These are phyloP conservation scores for Venturia pyrina DNA, from an alignment of 2,329 filamentous ascomycete species.

Conservation along the genomic window DNA sequence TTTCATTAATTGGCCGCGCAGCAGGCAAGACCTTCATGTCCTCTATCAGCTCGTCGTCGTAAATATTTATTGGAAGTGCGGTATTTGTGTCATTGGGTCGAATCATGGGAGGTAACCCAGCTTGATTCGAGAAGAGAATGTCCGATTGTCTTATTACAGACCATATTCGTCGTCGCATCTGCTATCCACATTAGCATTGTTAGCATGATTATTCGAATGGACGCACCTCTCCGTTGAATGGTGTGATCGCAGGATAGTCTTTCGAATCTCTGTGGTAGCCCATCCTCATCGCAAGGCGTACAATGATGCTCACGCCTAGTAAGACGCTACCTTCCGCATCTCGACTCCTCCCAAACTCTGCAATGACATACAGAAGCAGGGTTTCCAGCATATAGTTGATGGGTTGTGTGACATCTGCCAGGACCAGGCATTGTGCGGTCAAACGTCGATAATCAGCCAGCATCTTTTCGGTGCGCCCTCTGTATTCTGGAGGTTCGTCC, in stretches of 20 bases:
- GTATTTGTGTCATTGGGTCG: constrained; percentile 67
- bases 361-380: constrained; percentile 63
- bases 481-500: constrained; percentile 71
- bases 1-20: constrained; percentile 56
- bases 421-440: constrained; percentile 67
- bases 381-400: constrained; percentile 69
- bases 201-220: constrained; percentile 68
- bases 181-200: constrained; percentile 64
- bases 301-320: constrained; percentile 50
- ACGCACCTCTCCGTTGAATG: constrained; percentile 36
- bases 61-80: constrained; percentile 64
- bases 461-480: constrained; percentile 47
- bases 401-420: constrained; percentile 68
- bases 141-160: constrained; percentile 63
- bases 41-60: constrained; percentile 69
- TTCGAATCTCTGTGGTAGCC: constrained; percentile 32
- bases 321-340: constrained; percentile 62
- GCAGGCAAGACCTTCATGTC: constrained; percentile 57
- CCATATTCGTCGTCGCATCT: constrained; percentile 57
- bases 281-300: constrained; percentile 34
- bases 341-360: constrained; percentile 62
- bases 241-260: constrained; percentile 24
- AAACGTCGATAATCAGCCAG: constrained; percentile 52
- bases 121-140: constrained; percentile 66
- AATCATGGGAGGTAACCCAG: constrained; percentile 54